phyloP scores from a whole-genome alignment of 108 stramenopile species.

The Conticribra guillardii region DNA sequence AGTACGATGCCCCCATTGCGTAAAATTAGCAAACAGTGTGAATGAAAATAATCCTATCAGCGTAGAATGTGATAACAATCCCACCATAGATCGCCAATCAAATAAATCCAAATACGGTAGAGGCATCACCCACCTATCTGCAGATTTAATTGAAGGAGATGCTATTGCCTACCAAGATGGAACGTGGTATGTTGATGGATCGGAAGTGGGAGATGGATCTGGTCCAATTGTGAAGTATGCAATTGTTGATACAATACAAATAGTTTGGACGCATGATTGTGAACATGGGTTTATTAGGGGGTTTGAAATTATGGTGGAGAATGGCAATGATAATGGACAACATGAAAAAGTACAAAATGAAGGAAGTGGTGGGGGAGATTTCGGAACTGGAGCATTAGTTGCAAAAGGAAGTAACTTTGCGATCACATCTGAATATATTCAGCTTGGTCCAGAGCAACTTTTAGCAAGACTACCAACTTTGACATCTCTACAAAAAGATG shows the following conservation, averaged over 20 bases:
- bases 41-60: not conserved
- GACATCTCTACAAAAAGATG: too few species aligned
- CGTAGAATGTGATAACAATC: not conserved
- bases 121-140: constrained; percentile 69
- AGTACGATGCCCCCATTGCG: too few species aligned
- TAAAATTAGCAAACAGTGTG: not conserved
- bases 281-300: constrained; percentile 81
- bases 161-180: constrained; percentile 73
- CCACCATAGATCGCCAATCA: constrained; percentile 59
- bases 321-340: constrained; percentile 22
- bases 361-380: too few species aligned
- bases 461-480: constrained; percentile 47
- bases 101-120: constrained; percentile 57
- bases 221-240: constrained; percentile 32
- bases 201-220: constrained; percentile 49
- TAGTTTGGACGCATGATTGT: constrained; percentile 87
- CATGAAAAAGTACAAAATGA: too few species aligned
- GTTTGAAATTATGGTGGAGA: constrained; percentile 22
- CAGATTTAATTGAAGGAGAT: constrained; percentile 62
- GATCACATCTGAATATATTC: constrained; percentile 16
- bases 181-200: constrained; percentile 74
- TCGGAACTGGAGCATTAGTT: not conserved
- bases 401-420: constrained; percentile 14
- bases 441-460: constrained; percentile 68
- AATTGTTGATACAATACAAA: constrained; percentile 60